These are phyloP conservation scores for Sugiyamaella qingdaonensis DNA, from an alignment of 805 yeast species.

Conservation along the genomic window DNA sequence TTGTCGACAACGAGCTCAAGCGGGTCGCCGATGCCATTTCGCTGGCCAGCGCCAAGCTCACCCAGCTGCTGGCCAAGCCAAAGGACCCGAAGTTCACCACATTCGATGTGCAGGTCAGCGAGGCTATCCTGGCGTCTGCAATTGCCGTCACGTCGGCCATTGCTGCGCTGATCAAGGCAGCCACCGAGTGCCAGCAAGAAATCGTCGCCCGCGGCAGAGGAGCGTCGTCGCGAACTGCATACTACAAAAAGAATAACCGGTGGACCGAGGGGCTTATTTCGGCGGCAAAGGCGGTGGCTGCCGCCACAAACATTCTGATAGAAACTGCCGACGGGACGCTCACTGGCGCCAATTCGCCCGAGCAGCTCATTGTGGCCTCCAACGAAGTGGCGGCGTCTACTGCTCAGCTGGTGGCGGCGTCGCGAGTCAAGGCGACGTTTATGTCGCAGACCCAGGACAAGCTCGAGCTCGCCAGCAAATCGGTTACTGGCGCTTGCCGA, in stretches of 20 bases:
- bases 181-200: constrained; percentile 77
- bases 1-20: constrained; percentile 70
- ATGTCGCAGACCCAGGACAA: constrained; percentile 72
- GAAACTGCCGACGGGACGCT: constrained; percentile 84
- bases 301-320: constrained; percentile 74
- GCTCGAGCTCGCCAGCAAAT: constrained; percentile 63
- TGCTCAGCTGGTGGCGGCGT: constrained; percentile 87
- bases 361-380: constrained; percentile 83
- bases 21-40: constrained; percentile 68
- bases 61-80: constrained; percentile 45
- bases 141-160: constrained; percentile 77
- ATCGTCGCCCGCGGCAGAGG: constrained; percentile 72
- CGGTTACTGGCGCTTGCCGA: constrained; percentile 74
- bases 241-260: constrained; percentile 79
- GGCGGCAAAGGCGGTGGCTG: constrained; percentile 84
- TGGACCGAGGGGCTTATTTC: constrained; percentile 94
- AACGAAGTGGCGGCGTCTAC: constrained; percentile 91
- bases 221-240: constrained; percentile 60
- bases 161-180: constrained; percentile 63
- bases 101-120: constrained; percentile 64
- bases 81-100: constrained; percentile 50
- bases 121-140: constrained; percentile 73
- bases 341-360: constrained; percentile 59
- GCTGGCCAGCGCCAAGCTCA: constrained; percentile 59
- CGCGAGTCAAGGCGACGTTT: constrained; percentile 76